Evolutionary conservation across 352 stramenopile species (phyloP), one percentile per base, ranked within the genome.

Genomic region (Blastocystis sp.): DNA sequence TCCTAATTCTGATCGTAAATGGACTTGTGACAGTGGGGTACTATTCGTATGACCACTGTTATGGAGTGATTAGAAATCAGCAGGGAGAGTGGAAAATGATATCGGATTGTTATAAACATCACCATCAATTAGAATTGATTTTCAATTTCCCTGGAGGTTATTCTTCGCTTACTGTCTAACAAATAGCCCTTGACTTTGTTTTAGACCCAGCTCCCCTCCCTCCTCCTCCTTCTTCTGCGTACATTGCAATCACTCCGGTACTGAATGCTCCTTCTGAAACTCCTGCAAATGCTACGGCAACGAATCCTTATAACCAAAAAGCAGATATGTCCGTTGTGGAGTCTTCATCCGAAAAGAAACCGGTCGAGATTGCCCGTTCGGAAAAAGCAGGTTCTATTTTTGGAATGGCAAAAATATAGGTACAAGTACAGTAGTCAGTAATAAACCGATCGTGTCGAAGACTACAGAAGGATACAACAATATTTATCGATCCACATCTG

Each of bases 371-470:
- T 26, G n/a, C 70, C 9, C 59, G 59, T n/a, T n/a, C 11, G 1
- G 30, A 34, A 34, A 59, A 59, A n/a, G 13, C 50, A 59, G 50
- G 50, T 59, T 59, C 50, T 34, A 34, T 34, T 34, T 34, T 34
- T 34, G 30, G 30, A 34, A 34, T 34, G 30, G 30, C 30, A 34
- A 1, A 34, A 34, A 20, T n/a, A 64, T 47, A 41, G 70, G 70
- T 9, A 81, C 70, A 8, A 62, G 37, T 9, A 81, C 70, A 41
- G 45, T 81, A 26, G 70, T 81, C 20, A 81, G 70, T 26, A 81
- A 81, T 41, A 81, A 81, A 41, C 70, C 70, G 1, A 81, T 81
- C 55, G 70, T 81, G 5, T 81, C 70, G 70, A 63, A 81, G 70
- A 81, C 70, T 16, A 81, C 70, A 26, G 70, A 81, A 41, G 70